Evolutionary conservation across 441 rosid species (phyloP), one percentile per base, ranked within the genome.

Genomic region (Croton setiger): DNA sequence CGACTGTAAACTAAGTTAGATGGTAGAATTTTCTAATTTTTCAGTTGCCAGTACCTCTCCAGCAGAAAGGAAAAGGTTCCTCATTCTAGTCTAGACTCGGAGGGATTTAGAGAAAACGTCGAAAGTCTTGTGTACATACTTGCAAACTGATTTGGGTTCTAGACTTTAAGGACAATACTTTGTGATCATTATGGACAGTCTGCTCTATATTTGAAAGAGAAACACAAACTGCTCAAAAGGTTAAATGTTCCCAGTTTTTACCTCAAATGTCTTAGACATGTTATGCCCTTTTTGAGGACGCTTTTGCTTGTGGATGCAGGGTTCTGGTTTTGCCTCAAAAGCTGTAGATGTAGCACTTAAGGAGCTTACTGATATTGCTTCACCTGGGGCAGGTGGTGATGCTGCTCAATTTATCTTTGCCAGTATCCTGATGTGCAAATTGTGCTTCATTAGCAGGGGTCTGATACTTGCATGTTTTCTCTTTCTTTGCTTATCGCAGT

Each of bases 321-420:
- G 78, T 68, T 78, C 93, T 74, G 79, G 85, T 60, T 86, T 84
- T 83, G 95, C 75, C 20, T 63, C 86, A 47, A 60, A 58, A 58
- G 58, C 65, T 64, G 47, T 68, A 59, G 20, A 27, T 27, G 2
- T 59, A 58, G 72, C 72, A 35, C 58, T 77, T 9, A 66, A 59
- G 68, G 92, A 88, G 85, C 83, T 91, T 56, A 75, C 81, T 69
- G 79, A 81, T 68, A 85, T 91, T 49, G 88, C 87, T 64, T 80
- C 79, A 75, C 87, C 85, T 14, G 78, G 84, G 68, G 69, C 70
- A 84, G 80, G 86, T 83, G 31, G 31, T 58, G 68, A 39, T 56
- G 27, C 69, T 52, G 41, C 23, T 41, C 65, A 68, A 27, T 54
- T 72, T 49, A 60, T 67, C 52, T 41, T 31, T 17, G 45, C 63